These are phyloP conservation scores for Nyctanthes arbortristis DNA, from an alignment of 257 asterid genomes.

Conservation along the genomic window DNA sequence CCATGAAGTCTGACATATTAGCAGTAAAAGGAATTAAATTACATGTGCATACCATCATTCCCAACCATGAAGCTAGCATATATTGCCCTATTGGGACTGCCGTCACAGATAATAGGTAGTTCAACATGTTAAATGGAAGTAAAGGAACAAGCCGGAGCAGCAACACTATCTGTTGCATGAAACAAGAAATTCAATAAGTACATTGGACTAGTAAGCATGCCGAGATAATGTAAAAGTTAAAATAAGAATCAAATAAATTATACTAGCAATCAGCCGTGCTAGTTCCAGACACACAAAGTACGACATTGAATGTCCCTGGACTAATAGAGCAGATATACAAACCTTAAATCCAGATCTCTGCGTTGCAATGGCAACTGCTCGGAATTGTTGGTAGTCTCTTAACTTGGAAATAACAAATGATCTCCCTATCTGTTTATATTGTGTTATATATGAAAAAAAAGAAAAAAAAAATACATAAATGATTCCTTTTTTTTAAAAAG, in stretches of 20 bases:
- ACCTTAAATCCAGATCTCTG: slow-evolving; percentile 96
- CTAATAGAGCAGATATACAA: slow-evolving; percentile 6
- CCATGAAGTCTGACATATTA: not conserved
- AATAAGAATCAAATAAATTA: slow-evolving; percentile 8
- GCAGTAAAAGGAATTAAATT: not conserved
- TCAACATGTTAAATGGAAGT: slow-evolving; percentile 94
- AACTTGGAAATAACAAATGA: slow-evolving; percentile 87
- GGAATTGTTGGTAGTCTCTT: slow-evolving; percentile 88
- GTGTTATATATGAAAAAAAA: slow-evolving; percentile 10
- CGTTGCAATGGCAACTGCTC: slow-evolving; percentile 84
- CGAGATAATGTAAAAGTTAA: not conserved
- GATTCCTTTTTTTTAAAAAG: not conserved
- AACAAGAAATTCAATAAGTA: slow-evolving; percentile 19
- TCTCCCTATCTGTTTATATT: slow-evolving; percentile 80
- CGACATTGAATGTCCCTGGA: slow-evolving; percentile 17
- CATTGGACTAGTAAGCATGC: not conserved
- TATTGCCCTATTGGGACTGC: slow-evolving; percentile 83
- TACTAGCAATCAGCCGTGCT: slow-evolving; percentile 4
- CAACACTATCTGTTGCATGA: slow-evolving; percentile 72
- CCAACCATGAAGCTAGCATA: slow-evolving; percentile 96
- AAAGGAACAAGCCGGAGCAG: slow-evolving; percentile 93
- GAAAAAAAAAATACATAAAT: slow-evolving; percentile 13
- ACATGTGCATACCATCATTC: slow-evolving; percentile 79
- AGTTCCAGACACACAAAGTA: slow-evolving; percentile 14
- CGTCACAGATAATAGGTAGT: slow-evolving; percentile 94